A percentile compares a stretch with the other conserved stretches of the same genome.
phyloP scores from a whole-genome alignment of 345 rosid genomes.

The Ceriops decandra region DNA sequence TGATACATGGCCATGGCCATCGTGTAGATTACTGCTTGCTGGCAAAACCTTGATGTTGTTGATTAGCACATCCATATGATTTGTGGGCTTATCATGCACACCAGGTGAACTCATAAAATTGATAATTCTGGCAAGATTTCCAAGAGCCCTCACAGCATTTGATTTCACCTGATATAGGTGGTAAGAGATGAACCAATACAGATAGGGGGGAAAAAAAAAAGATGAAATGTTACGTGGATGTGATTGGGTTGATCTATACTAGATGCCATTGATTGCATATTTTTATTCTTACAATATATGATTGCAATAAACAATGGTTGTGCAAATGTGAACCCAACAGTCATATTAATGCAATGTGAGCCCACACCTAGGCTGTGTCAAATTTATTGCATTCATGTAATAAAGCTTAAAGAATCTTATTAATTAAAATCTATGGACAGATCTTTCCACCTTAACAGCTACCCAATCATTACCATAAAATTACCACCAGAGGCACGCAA shows the following conservation, averaged over 20 bases:
- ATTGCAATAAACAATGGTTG: no score
- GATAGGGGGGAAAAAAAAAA: not conserved
- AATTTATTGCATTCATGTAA: no score
- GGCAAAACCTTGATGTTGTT: slow-evolving; percentile 11
- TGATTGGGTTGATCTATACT: no score
- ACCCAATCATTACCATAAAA: not conserved
- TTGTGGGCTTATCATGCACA: slow-evolving; percentile 27
- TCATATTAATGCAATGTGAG: no score
- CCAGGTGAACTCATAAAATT: slow-evolving; percentile 30
- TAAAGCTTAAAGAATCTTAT: not conserved
- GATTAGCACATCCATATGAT: slow-evolving; percentile 19
- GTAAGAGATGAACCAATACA: not conserved
- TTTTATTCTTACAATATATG: no score
- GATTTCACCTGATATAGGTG: slow-evolving; percentile 52
- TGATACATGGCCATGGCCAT: slow-evolving; percentile 18
- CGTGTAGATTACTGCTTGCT: slow-evolving; percentile 15
- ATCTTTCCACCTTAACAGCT: not conserved
- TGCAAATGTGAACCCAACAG: no score
- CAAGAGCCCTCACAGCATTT: slow-evolving; percentile 92
- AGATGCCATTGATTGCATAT: no score
- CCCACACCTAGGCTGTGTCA: no score
- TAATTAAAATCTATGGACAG: not conserved
- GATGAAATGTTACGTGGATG: no score
- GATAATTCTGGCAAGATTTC: slow-evolving; percentile 67
- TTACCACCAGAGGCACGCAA: not conserved